Conservation (phyloP, 805 yeast genomes). For the Hanseniaspora singularis region DNA sequence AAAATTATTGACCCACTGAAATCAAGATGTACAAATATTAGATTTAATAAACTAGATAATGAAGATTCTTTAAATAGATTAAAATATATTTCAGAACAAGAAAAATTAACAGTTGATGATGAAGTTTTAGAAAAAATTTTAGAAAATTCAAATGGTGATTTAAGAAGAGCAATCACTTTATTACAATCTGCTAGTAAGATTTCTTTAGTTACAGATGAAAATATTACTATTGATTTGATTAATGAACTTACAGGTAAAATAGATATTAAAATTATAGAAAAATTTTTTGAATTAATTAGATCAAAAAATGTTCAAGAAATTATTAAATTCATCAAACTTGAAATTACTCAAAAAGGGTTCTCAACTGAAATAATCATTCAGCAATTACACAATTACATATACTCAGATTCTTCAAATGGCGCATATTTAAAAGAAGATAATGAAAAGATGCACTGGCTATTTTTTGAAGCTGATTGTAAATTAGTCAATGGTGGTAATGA, state of each 20-base stretch:
- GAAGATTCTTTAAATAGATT: slow-evolving; percentile 60
- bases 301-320: slow-evolving; percentile 29
- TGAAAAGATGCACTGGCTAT: slow-evolving; percentile 45
- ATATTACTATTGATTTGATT: slow-evolving; percentile 37
- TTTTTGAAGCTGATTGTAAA: slow-evolving; percentile 65
- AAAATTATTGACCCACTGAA: slow-evolving; percentile 94
- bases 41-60: slow-evolving; percentile 70
- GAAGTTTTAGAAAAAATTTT: slow-evolving; percentile 49
- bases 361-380: slow-evolving; percentile 59
- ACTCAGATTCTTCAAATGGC: slow-evolving; percentile 22
- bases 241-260: slow-evolving; percentile 71
- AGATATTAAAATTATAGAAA: slow-evolving; percentile 37
- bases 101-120: slow-evolving; percentile 27
- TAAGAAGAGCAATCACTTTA: slow-evolving; percentile 82
- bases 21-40: slow-evolving; percentile 87
- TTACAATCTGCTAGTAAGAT: slow-evolving; percentile 72
- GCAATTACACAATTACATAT: slow-evolving; percentile 53
- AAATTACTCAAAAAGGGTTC: slow-evolving; percentile 58
- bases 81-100: slow-evolving; percentile 43
- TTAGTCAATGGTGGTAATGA: slow-evolving; percentile 83
- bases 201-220: slow-evolving; percentile 27
- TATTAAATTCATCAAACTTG: slow-evolving; percentile 34
- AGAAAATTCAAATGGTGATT: slow-evolving; percentile 73
- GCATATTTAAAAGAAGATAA: slow-evolving; percentile 38
- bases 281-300: slow-evolving; percentile 32